Evolutionary conservation across 2,329 filamentous ascomycete genomes (phyloP), one percentile per base, ranked within the genome.

Genomic region (Sphaerulina vaccinii): DNA sequence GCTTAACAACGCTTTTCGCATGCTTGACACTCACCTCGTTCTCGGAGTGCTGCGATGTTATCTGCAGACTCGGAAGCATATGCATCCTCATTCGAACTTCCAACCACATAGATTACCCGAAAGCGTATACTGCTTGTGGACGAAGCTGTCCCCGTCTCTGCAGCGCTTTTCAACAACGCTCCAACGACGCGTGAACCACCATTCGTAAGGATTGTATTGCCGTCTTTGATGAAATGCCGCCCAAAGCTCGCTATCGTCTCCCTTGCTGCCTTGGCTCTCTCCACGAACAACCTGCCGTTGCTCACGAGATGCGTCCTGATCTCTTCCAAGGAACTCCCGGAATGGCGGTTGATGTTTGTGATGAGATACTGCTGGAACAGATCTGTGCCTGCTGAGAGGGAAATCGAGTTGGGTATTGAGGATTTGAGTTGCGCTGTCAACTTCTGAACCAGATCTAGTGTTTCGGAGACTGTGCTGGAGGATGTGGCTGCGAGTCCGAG

Each of bases 291-390:
- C 56, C 88, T 83, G 13, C 88, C 88, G 72, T 96, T 96, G 56
- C 84, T 83, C 46, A 97, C 78, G 22, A 97, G 79, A 73, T 96
- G 90, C 65, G 85, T 83, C 58, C 88, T 81, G 50, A 95, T 87
- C 44, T 86, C 83, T 57, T 91, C 87, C 71, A 97, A 97, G 67
- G 87, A 85, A n/a, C 77, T 79, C 8, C 73, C 72, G 18, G 76
- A 76, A 19, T 22, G 15, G 36, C 78, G 71, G 68, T 84, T 80
- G 62, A 86, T 70, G 16, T 80, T 90, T 51, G 85, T 84, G 65
- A 96, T 86, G 62, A 99, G 83, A 73, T 95, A 97, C 68, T 92
- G 87, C 70, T 93, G 88, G 77, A 99, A 97, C 53, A 97, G 83
- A 70, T 96, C 91, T 54, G 91, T 96, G 64, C 93, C 93, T 49